Percentiles rank a stretch among this genome's conserved stretches.
phyloP scores from a whole-genome alignment of 345 rosid species.

The Salix caprea region DNA sequence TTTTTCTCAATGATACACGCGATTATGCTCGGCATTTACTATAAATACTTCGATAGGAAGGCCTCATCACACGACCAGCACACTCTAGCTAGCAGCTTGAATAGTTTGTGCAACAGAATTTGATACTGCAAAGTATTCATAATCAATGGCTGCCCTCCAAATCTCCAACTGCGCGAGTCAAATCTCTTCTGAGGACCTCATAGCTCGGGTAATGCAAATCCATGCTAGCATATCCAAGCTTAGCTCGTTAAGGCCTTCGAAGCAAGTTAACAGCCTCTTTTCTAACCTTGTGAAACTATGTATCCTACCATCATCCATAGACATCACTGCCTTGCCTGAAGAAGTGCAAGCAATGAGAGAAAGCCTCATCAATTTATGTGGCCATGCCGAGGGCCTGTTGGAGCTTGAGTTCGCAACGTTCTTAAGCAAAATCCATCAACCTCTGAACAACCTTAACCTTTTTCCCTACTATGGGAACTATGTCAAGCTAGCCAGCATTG shows the following conservation, averaged over 20 bases:
- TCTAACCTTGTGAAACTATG: conserved; percentile 28
- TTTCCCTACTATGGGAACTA: neutral
- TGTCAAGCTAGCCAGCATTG: too few relatives aligned
- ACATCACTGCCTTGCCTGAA: conserved; percentile 9
- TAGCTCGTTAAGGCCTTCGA: conserved; percentile 24
- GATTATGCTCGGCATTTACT: too few relatives aligned
- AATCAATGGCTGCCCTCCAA: conserved; percentile 32
- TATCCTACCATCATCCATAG: conserved; percentile 19
- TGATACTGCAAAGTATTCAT: neutral
- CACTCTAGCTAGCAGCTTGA: too few relatives aligned
- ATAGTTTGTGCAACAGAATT: neutral
- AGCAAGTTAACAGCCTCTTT: conserved; percentile 10
- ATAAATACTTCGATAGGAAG: too few relatives aligned
- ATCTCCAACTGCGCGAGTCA: conserved; percentile 4
- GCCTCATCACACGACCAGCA: too few relatives aligned
- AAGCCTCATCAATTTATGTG: conserved; percentile 28
- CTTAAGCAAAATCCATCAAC: conserved; percentile 20
- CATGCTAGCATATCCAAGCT: conserved; percentile 22
- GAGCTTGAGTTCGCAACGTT: conserved; percentile 39
- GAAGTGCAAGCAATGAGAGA: conserved; percentile 21
- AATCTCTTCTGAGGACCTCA: conserved; percentile 11
- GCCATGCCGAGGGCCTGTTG: conserved; percentile 34
- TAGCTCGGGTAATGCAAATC: conserved; percentile 21
- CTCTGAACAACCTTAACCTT: conserved; percentile 26
- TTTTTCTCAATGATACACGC: too few relatives aligned